These are phyloP conservation scores for Spergularia bocconei DNA, from an alignment of 148 eudicot genomes.

Conservation along the genomic window DNA sequence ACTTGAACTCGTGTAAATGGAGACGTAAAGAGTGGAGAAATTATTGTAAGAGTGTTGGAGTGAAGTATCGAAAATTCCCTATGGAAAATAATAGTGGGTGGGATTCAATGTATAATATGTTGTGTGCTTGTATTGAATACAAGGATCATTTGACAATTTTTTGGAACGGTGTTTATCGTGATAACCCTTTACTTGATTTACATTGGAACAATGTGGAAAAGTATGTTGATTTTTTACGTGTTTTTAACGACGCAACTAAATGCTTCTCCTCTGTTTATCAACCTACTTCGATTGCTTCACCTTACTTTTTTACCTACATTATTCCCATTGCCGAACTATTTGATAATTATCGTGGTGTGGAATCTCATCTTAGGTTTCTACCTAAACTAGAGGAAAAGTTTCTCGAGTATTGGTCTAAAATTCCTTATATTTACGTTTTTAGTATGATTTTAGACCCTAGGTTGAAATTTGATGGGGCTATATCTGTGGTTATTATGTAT, in stretches of 20 bases:
- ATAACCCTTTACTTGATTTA: not conserved
- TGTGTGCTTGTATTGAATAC: not conserved
- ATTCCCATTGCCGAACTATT: not conserved
- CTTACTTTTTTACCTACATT: not conserved
- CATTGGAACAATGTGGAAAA: not conserved
- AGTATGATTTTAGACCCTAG: not conserved
- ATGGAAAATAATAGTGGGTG: not conserved
- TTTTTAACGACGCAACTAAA: not conserved
- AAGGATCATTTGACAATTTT: not conserved
- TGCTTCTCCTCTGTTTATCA: not conserved
- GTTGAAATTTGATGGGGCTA: not conserved
- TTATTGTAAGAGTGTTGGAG: not conserved
- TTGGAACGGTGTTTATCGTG: not conserved
- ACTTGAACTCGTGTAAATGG: not conserved
- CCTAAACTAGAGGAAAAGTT: not conserved
- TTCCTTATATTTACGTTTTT: not conserved
- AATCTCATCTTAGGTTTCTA: not conserved
- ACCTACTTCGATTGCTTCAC: not conserved
- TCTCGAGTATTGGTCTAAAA: not conserved
- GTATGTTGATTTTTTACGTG: not conserved
- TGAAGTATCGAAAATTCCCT: not conserved
- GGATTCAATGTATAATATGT: not conserved
- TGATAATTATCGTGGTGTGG: not conserved
- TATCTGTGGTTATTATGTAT: not conserved
- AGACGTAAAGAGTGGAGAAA: not conserved